Base-by-base conservation (phyloP, 2,329 filamentous ascomycete genomes). In the Huntiella savannae region DNA sequence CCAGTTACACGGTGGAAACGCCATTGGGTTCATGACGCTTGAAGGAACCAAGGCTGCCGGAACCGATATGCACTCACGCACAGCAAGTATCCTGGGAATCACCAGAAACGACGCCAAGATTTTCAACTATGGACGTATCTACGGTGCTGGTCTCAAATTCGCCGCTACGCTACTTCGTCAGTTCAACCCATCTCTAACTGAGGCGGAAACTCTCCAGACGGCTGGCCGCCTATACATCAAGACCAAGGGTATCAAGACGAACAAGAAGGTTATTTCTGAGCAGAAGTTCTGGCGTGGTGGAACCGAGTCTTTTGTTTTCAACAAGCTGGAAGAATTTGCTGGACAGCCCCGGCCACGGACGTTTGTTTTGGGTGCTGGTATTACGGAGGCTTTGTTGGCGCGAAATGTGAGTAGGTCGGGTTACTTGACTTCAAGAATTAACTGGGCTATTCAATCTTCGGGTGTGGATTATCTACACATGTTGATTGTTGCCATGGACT, bases 41-140 rank as follows among this genome's bases (percentile, higher is more conserved):
- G 92, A 98, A 63, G 88, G 91, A 11, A 91, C 85, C 43, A 96
- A 98, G 62, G 79, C 85, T 4, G 85, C 83, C 2, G 88, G 88
- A 3, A 98, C 88, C 0, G 88, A 98, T 60, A 64, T 96, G 47
- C 88, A 98, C 62, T 95, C 87, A 5, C 82, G 88, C 32, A 98
- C 91, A 22, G 92, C 91, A 1, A 71, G 73, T 4, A 98, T 98
- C 48, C 63, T 98, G 2, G 88, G 87, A 5, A 98, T 98, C 51
- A 92, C 85, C 2, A 75, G 91, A 51, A 95, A 95, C 56, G 78
- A 95, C 56, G 91, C 91, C 49, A 98, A 98, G 59, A 77, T 98
- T 1, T 98, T 98, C 69, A 98, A 98, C 60, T 98, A 98, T 55
- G 92, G 92, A 5, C 83, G 92, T 36, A 98, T 98, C 42, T 98